Base-by-base conservation (phyloP, 2,329 filamentous ascomycete species). In the Microsporum audouinii region DNA sequence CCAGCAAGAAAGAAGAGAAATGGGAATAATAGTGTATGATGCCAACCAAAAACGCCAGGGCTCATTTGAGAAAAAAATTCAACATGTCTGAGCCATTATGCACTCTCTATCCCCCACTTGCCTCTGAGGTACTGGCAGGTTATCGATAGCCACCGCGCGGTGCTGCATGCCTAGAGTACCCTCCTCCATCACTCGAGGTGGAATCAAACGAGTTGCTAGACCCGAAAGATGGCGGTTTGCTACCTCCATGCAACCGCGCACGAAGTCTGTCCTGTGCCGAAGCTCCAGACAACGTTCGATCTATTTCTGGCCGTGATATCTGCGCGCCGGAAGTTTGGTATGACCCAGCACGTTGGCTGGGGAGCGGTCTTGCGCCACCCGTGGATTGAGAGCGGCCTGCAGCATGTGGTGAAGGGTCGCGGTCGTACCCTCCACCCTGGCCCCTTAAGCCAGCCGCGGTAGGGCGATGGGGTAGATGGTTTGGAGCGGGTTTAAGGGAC, bases 251-350 rank as follows among this genome's bases (percentile, higher is more conserved):
- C 53, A 96, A 76, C 64, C 89, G 79, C 68, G 91, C 89, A 70
- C 90, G 89, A 67, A 96, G 77, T 66, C 89, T 80, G 68, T 95
- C 89, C 75, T 95, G 89, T 58, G 90, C 90, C 23, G 85, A 84
- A 38, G 79, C 79, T 2, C 75, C 77, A 68, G 73, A 57, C 70
- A 73, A 49, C 67, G 68, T 65, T 70, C 71, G 64, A 77, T 72
- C 69, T 73, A 70, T 63, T 43, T 70, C 70, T 57, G 75, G 67
- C 57, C 70, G 72, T 70, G 65, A 70, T 68, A 75, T 70, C 69
- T 71, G 67, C 62, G 73, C 34, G 8, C 36, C 56, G 23, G 57
- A 47, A 69, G 72, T 82, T 76, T 94, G 89, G 71, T 90, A 88
- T 70, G 87, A 92, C 12, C 87, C 88, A 14, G 81, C 81, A 60